phyloP scores from a whole-genome alignment of 163 green algal species.

The Volvox carteri region DNA sequence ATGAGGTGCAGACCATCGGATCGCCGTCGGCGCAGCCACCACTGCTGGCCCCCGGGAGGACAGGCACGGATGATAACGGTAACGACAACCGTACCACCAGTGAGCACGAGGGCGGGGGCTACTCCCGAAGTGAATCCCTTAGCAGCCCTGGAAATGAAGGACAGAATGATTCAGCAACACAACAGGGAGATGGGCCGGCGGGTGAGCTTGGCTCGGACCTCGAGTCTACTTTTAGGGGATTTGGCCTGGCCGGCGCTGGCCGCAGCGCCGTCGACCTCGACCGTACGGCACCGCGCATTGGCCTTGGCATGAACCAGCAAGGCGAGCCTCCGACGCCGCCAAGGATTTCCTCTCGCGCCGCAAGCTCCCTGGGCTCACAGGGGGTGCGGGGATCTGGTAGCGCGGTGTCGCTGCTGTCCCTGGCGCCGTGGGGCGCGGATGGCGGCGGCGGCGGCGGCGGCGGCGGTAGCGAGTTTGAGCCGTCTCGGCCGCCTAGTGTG shows the following conservation, averaged over 20 bases:
- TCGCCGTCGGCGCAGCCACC: too few relatives aligned
- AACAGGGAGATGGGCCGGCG: too few relatives aligned
- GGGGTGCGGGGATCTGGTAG: background rate
- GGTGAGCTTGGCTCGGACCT: background rate
- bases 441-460: background rate
- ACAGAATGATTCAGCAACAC: too few relatives aligned
- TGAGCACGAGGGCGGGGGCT: too few relatives aligned
- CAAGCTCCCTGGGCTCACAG: background rate
- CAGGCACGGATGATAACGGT: too few relatives aligned
- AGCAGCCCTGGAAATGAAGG: too few relatives aligned
- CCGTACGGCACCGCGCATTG: background rate
- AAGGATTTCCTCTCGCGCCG: background rate
- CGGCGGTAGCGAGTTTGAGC: background rate
- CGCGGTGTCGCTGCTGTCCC: conserved; percentile 16
- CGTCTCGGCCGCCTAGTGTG: background rate
- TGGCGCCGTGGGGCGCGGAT: background rate
- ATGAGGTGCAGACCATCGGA: too few relatives aligned
- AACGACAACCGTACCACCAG: too few relatives aligned
- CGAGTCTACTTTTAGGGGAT: background rate
- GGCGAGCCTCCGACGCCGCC: background rate
- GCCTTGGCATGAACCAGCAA: background rate
- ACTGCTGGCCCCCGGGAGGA: background rate
- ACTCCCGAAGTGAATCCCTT: too few relatives aligned
- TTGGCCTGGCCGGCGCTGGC: background rate
- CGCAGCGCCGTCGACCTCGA: background rate